A percentile compares a stretch with the other conserved stretches of the same genome.
These are phyloP conservation scores for Kwoniella europaea DNA, from an alignment of 768 basidiomycete genomes.

Conservation along the genomic window DNA sequence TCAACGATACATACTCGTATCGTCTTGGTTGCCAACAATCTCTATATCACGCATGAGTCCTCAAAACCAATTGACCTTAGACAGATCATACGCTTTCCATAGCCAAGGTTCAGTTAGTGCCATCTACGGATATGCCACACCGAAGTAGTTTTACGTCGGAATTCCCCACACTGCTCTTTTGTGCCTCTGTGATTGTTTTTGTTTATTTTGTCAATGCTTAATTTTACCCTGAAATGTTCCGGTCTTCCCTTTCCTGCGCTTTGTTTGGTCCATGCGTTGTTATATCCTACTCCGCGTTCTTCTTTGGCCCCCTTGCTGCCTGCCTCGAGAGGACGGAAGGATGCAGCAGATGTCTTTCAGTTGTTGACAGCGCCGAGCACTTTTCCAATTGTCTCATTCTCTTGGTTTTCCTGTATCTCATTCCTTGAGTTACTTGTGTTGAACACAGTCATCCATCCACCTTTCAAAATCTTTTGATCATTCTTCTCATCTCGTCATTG, in stretches of 20 bases:
- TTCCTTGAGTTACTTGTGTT: background rate
- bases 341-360: background rate
- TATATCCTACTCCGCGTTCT: background rate
- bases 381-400: background rate
- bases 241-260: background rate
- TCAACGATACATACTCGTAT: too few relatives aligned
- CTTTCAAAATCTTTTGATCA: background rate
- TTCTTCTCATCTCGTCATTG: background rate
- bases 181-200: background rate
- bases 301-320: background rate
- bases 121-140: background rate
- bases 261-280: constrained; percentile 13
- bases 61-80: too few relatives aligned
- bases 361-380: background rate
- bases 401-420: background rate
- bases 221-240: background rate
- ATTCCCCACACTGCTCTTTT: background rate
- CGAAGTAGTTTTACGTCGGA: too few relatives aligned
- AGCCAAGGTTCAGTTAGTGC: background rate
- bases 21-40: too few relatives aligned
- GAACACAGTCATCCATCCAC: background rate
- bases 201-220: background rate
- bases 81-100: too few relatives aligned
- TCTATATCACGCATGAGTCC: too few relatives aligned
- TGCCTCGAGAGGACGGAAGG: background rate